phyloP scores from a whole-genome alignment of 1,284 basidiomycete genomes.

The Ceratobasidium sp. region DNA sequence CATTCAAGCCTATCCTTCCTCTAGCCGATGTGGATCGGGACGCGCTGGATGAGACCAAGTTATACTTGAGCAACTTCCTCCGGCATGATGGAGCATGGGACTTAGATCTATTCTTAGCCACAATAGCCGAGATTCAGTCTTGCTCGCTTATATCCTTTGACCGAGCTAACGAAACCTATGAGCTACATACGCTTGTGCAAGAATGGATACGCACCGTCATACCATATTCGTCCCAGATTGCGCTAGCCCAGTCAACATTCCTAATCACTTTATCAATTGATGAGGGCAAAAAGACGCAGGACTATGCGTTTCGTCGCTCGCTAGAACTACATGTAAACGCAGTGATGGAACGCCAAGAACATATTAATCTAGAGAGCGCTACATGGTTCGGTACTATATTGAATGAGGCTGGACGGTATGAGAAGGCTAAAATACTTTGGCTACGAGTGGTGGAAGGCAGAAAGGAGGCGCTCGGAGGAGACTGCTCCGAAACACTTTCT shows the following conservation, averaged over 20 bases:
- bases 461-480: not conserved
- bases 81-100: not conserved
- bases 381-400: not conserved
- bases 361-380: not conserved
- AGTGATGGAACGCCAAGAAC: not conserved
- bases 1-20: not conserved
- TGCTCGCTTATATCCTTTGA: constrained; percentile 21
- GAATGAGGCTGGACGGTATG: not conserved
- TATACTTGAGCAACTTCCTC: too few species aligned
- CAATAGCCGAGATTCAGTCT: constrained; percentile 5
- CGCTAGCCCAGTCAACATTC: not conserved
- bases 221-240: not conserved
- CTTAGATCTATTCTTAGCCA: not conserved
- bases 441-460: not conserved
- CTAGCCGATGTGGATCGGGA: not conserved
- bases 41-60: not conserved
- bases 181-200: constrained; percentile 14
- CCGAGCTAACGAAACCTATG: constrained; percentile 4
- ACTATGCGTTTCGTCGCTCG: not conserved
- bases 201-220: constrained; percentile 3
- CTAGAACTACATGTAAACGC: not conserved
- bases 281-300: not conserved
- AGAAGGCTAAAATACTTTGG: not conserved
- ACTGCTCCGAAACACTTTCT: not conserved
- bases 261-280: constrained; percentile 17